Evolutionary conservation across 2,329 filamentous ascomycete species (phyloP).

Genomic region (Epichloe elymi): DNA sequence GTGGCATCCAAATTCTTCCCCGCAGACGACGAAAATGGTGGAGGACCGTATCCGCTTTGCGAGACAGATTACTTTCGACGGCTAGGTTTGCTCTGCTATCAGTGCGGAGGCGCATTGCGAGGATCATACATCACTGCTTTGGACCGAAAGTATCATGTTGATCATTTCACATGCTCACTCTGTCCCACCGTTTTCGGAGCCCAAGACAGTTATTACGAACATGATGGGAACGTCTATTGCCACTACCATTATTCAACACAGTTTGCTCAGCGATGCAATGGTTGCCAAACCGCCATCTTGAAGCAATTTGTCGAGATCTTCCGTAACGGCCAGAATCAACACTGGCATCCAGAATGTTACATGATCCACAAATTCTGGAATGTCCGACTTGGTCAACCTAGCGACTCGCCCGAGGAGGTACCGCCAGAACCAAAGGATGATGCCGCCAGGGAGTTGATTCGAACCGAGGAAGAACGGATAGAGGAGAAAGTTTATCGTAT

Average conservation of each 20-base stretch:
- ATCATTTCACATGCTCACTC: slow-evolving; percentile 96
- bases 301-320: slow-evolving; percentile 99
- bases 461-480: slow-evolving; percentile 81
- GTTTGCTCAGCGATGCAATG: slow-evolving; percentile 91
- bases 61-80: slow-evolving; percentile 96
- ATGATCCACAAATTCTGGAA: slow-evolving; percentile 99
- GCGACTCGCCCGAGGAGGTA: slow-evolving; percentile 32
- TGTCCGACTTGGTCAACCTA: slow-evolving; percentile 61
- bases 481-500: slow-evolving; percentile 97
- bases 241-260: slow-evolving; percentile 98
- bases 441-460: slow-evolving; percentile 61
- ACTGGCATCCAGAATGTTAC: slow-evolving; percentile 99
- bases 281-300: slow-evolving; percentile 90
- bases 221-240: slow-evolving; percentile 91
- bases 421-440: slow-evolving; percentile 32
- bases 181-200: slow-evolving; percentile 97
- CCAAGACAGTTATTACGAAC: slow-evolving; percentile 97
- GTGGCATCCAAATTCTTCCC: slow-evolving; percentile 99
- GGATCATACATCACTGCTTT: slow-evolving; percentile 97
- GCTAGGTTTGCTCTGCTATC: slow-evolving; percentile 78
- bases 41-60: slow-evolving; percentile 84
- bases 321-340: slow-evolving; percentile 93
- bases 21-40: slow-evolving; percentile 77
- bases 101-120: slow-evolving; percentile 82
- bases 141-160: slow-evolving; percentile 96